Conservation (phyloP, 371 early-diverging fungal species). For the Umbelopsis sp. region DNA sequence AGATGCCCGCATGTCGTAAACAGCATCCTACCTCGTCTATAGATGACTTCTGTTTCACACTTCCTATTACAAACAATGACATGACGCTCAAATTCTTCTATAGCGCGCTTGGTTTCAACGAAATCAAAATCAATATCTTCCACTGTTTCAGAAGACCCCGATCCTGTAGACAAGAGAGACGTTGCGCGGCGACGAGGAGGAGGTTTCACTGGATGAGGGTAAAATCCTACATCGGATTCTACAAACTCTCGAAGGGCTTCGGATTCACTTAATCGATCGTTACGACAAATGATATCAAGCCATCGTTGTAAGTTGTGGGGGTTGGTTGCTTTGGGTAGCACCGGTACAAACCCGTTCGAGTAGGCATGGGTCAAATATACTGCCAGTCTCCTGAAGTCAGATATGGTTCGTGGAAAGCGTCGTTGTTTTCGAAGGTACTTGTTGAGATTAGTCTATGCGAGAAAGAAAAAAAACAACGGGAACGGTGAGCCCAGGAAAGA, state of each 20-base stretch:
- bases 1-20: neutral
- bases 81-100: slow-evolving; percentile 11
- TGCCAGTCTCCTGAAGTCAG: slow-evolving; percentile 42
- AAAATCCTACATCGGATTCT: slow-evolving; percentile 46
- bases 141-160: slow-evolving; percentile 12
- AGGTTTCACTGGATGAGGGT: neutral
- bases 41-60: neutral
- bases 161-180: slow-evolving; percentile 1
- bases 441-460: slow-evolving; percentile 35
- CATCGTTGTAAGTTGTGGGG: slow-evolving; percentile 36
- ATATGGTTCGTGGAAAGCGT: slow-evolving; percentile 47
- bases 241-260: slow-evolving; percentile 51
- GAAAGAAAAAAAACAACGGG: neutral
- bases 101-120: neutral
- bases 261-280: slow-evolving; percentile 35
- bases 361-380: slow-evolving; percentile 34
- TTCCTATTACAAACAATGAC: neutral
- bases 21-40: neutral
- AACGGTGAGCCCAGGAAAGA: neutral
- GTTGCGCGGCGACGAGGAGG: slow-evolving; percentile 3
- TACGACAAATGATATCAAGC: slow-evolving; percentile 41
- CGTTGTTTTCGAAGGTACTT: slow-evolving; percentile 48
- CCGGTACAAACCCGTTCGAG: slow-evolving; percentile 43
- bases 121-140: slow-evolving; percentile 13
- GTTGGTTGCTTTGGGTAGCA: slow-evolving; percentile 34